Base-by-base conservation (phyloP, 768 basidiomycete species). In the Lactifluus hygrophoroides region DNA sequence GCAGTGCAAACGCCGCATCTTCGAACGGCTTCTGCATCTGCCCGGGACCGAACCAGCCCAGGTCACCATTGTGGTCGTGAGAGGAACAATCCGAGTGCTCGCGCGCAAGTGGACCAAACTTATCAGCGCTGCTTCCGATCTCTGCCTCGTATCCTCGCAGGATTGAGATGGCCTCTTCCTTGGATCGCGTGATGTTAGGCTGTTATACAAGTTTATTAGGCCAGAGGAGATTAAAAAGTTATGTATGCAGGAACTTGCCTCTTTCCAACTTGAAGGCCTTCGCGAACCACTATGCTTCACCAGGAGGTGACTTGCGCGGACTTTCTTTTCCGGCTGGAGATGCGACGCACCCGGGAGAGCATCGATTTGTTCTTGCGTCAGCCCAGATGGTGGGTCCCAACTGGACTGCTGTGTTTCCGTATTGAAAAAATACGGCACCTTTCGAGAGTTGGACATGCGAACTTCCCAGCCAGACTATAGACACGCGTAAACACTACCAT, bases 11-110 rank as follows among this genome's bases (percentile, higher is more conserved):
- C 11, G 90, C 76, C 32, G 90, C 88, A 30, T 94, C 92, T 73
- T 97, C 94, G 67, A 99, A 99, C 35, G 92, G 86, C 73, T 90
- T 93, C 74, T 99, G 96, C 96, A 99, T 99, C 75, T 90, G 87
- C 0, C 86, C 88, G 17, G 72, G 82, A 1, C 79, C 80, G 67
- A 99, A 99, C 76, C 77, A 77, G 0, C 96, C 92, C 6, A 99
- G 81, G 71, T 99, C 94, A 1, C 96, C 96, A 3, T 77, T 79
- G 62, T 88, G 78, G 21, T 78, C 70, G 67, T 94, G 88, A 38
- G 90, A 93, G 5, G 88, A 88, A 71, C 94, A 97, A 70, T 99
- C 94, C 21, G 92, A 94, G 69, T 95, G 79, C 50, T 74, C 64
- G 11, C 68, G 66, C 2, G 96, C 96, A 43, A 98, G 78, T 69